Base-by-base conservation (phyloP, 257 asterid species). In the Penstemon barbatus region DNA sequence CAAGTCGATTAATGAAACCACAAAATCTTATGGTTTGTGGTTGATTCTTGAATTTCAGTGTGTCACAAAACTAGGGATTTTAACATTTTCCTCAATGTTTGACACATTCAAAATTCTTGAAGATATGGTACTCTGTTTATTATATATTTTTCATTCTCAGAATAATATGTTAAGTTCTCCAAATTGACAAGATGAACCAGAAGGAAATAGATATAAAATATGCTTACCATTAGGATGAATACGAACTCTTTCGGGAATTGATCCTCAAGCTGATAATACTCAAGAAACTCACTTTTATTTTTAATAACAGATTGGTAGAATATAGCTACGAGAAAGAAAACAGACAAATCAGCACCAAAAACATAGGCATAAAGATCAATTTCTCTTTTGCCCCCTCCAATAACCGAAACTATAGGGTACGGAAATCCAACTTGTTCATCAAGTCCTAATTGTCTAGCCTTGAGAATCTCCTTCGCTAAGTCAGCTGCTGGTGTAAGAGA, bases 401-500 rank as follows among this genome's bases (percentile, higher is more conserved):
- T 80, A 9, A 89, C 95, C 4, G 97, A 85, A 58, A 86, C 78
- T 77, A 91, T 84, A 61, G 66, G 59, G 69, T 91, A 94, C n/a
- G 97, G 96, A 76, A 94, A 89, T 72, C 95, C 89, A 81, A 75
- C 84, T 79, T 80, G 82, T 68, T 84, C 85, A 54, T 77, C 72
- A 74, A 86, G 71, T 53, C 91, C 91, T 76, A 70, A 66, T 37
- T 39, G 38, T 68, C 83, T 83, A 62, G 84, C 97, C 68, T 66
- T 81, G 70, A 78, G 90, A 72, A 94, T 89, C 78, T 94, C 96
- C 60, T 87, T 87, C 15, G 97, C 90, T 61, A 94, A 82, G 69
- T 94, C 99, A 71, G 99, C 90, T 38, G 99, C 99, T 37, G 99
- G 99, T 58, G 99, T 94, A 77, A 94, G 91, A 66, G 99, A 91